Percentiles rank a stretch among this genome's conserved stretches.
phyloP scores from a whole-genome alignment of 352 stramenopile genomes.

The Saprolegnia parasitica region DNA sequence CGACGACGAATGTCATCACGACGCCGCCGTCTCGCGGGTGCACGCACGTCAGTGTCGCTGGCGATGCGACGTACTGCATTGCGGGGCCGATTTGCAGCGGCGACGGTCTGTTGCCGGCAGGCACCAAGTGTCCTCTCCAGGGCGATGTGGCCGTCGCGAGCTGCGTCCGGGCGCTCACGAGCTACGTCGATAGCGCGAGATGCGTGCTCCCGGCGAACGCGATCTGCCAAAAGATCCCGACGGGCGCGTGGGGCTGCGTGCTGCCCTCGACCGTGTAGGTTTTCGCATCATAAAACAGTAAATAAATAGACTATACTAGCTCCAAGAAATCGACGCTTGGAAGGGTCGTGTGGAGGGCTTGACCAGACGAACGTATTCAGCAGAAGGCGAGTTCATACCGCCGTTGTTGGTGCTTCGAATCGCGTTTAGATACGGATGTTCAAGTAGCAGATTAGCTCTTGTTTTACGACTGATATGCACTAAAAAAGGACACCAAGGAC shows the following conservation, averaged over 20 bases:
- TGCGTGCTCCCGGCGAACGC: constrained; percentile 51
- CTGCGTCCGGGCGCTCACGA: constrained; percentile 5
- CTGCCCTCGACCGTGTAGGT: neutral
- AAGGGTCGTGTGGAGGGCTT: too few relatives aligned
- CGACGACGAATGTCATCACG: neutral
- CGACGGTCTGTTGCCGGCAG: neutral
- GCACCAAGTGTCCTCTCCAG: constrained; percentile 22
- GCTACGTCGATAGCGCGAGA: neutral
- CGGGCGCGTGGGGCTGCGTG: constrained; percentile 66
- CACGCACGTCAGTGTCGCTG: constrained; percentile 25
- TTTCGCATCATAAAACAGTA: too few relatives aligned
- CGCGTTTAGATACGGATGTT: too few relatives aligned
- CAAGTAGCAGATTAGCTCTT: too few relatives aligned
- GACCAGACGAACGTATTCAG: too few relatives aligned
- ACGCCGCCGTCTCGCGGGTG: neutral
- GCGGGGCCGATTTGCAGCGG: constrained; percentile 27
- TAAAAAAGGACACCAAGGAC: too few relatives aligned
- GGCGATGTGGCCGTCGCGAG: constrained; percentile 26
- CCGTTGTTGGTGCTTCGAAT: too few relatives aligned
- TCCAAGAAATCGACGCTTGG: too few relatives aligned
- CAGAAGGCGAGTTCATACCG: too few relatives aligned
- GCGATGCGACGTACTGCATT: constrained; percentile 31
- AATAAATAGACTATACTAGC: too few relatives aligned
- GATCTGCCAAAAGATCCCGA: constrained; percentile 54
- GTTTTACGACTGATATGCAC: too few relatives aligned